A percentile compares a stretch with the other conserved stretches of the same genome.
Conservation (phyloP, 1,284 basidiomycete species). For the Ustilago loliicola region DNA sequence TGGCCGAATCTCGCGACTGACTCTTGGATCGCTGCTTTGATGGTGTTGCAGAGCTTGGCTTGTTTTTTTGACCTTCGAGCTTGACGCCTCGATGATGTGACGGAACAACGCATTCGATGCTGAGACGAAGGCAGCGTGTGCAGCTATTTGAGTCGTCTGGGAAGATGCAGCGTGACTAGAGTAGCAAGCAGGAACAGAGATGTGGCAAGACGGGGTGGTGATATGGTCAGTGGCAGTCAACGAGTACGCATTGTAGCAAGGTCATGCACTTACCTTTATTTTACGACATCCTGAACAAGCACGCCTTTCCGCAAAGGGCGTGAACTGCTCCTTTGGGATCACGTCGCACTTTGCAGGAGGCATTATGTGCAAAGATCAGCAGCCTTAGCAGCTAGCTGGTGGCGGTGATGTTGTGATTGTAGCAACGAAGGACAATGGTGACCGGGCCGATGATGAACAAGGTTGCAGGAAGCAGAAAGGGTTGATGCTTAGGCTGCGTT, state of each 20-base stretch:
- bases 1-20: slow-evolving; percentile 30
- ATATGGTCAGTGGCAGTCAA: neutral
- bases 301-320: slow-evolving; percentile 47
- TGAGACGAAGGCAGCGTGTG: slow-evolving; percentile 49
- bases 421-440: neutral
- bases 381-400: neutral
- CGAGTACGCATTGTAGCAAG: neutral
- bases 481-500: neutral
- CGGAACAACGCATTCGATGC: slow-evolving; percentile 41
- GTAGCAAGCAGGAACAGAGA: neutral
- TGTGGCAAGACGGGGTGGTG: neutral
- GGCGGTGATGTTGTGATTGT: neutral
- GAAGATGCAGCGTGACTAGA: slow-evolving; percentile 51
- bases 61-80: slow-evolving; percentile 34
- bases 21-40: slow-evolving; percentile 30
- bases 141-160: slow-evolving; percentile 44
- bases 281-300: slow-evolving; percentile 54
- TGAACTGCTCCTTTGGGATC: slow-evolving; percentile 50
- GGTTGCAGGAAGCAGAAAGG: neutral
- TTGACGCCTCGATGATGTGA: slow-evolving; percentile 53
- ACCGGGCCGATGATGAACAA: slow-evolving; percentile 4
- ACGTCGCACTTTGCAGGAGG: slow-evolving; percentile 59
- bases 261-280: slow-evolving; percentile 37
- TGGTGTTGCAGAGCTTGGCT: slow-evolving; percentile 17
- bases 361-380: slow-evolving; percentile 19